Percentiles rank a stretch among this genome's conserved stretches.
phyloP scores from a whole-genome alignment of 2,329 filamentous ascomycete genomes.

The Microsporum ferrugineum region DNA sequence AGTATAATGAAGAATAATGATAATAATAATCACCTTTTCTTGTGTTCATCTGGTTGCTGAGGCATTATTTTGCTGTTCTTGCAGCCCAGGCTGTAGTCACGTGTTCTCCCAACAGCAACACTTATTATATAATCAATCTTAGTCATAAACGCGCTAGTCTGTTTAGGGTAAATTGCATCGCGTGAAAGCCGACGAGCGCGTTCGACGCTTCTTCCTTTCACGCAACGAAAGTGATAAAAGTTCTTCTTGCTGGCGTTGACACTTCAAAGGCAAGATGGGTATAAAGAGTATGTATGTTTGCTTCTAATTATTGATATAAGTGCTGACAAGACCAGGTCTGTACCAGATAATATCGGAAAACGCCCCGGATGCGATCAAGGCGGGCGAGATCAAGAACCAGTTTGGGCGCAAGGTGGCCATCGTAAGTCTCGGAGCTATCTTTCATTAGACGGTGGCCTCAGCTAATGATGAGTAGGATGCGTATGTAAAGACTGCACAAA shows the following conservation, averaged over 20 bases:
- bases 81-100: too few relatives aligned
- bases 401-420: constrained; percentile 98
- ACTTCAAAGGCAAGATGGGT: background rate
- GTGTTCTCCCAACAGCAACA: background rate
- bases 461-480: constrained; percentile 32
- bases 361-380: constrained; percentile 88
- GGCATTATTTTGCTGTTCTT: too few relatives aligned
- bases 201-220: background rate
- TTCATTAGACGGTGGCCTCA: background rate
- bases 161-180: background rate
- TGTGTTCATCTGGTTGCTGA: too few relatives aligned
- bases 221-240: background rate
- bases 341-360: constrained; percentile 80
- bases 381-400: constrained; percentile 96
- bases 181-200: background rate
- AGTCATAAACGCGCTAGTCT: background rate
- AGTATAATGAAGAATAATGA: too few relatives aligned
- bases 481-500: constrained; percentile 22
- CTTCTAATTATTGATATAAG: too few relatives aligned
- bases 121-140: background rate
- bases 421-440: constrained; percentile 43
- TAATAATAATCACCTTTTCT: too few relatives aligned
- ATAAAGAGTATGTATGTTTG: background rate
- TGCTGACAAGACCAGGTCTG: constrained; percentile 42
- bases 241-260: background rate